These are phyloP conservation scores for Dichotomopilus funicola DNA, from an alignment of 2,329 filamentous ascomycete genomes.

Conservation along the genomic window DNA sequence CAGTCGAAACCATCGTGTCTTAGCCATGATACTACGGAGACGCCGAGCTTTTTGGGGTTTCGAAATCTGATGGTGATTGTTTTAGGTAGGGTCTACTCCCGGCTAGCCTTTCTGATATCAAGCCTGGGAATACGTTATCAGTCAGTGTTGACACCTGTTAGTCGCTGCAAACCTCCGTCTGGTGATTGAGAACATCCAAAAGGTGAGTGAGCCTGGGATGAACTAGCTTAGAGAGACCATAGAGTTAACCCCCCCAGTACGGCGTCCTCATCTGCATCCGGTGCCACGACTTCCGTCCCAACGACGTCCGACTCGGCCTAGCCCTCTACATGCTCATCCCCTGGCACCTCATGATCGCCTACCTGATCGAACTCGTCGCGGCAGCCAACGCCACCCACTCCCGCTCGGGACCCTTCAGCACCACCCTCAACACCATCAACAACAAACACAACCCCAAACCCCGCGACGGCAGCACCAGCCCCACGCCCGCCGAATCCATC, in stretches of 20 bases:
- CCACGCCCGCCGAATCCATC: slow-evolving; percentile 54
- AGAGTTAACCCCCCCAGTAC: slow-evolving; percentile 51
- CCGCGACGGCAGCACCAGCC: slow-evolving; percentile 45
- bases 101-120: too few species aligned
- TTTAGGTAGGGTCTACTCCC: slow-evolving; percentile 69
- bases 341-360: slow-evolving; percentile 83
- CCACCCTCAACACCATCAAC: too few species aligned
- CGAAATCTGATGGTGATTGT: slow-evolving; percentile 95
- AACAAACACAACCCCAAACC: slow-evolving; percentile 35
- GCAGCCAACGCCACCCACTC: slow-evolving; percentile 69
- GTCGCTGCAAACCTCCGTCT: slow-evolving; percentile 90
- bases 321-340: slow-evolving; percentile 82
- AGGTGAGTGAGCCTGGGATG: slow-evolving; percentile 43
- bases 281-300: slow-evolving; percentile 78
- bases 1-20: slow-evolving; percentile 67
- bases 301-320: slow-evolving; percentile 69
- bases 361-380: slow-evolving; percentile 79
- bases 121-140: background rate
- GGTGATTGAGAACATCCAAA: slow-evolving; percentile 95
- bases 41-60: slow-evolving; percentile 87
- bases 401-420: slow-evolving; percentile 35
- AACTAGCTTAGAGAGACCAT: background rate
- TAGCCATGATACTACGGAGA: slow-evolving; percentile 68
- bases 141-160: slow-evolving; percentile 28
- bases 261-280: slow-evolving; percentile 87